These are phyloP conservation scores for Fusarium penzigii DNA, from an alignment of 2,329 filamentous ascomycete species.

Conservation along the genomic window DNA sequence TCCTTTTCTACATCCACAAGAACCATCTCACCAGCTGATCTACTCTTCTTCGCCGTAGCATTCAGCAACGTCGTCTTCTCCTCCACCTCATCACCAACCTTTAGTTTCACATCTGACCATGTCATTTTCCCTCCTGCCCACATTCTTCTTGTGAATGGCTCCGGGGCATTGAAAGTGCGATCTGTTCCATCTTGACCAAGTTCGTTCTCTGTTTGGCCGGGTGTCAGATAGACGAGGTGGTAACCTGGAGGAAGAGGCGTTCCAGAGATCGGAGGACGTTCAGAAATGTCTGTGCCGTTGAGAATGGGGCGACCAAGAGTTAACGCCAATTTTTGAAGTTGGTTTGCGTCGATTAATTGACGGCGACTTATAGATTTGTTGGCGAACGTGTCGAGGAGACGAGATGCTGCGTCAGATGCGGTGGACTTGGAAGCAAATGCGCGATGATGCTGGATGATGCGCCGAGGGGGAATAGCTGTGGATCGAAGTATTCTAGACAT, in stretches of 20 bases:
- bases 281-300: slow-evolving; percentile 40
- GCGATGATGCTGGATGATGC: slow-evolving; percentile 3
- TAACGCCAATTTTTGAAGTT: slow-evolving; percentile 61
- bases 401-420: slow-evolving; percentile 33
- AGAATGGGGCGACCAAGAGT: slow-evolving; percentile 55
- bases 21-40: slow-evolving; percentile 61
- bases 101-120: slow-evolving; percentile 45
- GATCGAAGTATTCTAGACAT: no score
- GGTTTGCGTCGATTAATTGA: slow-evolving; percentile 62
- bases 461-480: no score
- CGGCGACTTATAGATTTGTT: slow-evolving; percentile 29
- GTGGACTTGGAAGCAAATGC: slow-evolving; percentile 10
- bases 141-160: slow-evolving; percentile 65
- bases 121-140: slow-evolving; percentile 65
- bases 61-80: slow-evolving; percentile 58
- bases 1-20: slow-evolving; percentile 65
- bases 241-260: slow-evolving; percentile 59
- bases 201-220: slow-evolving; percentile 52
- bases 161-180: slow-evolving; percentile 57
- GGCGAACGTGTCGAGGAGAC: slow-evolving; percentile 34
- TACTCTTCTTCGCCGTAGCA: slow-evolving; percentile 55
- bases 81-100: slow-evolving; percentile 55
- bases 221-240: slow-evolving; percentile 66
- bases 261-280: slow-evolving; percentile 39
- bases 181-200: slow-evolving; percentile 64